Evolutionary conservation across 208 protist genomes (phyloP).

Genomic region (Angomonas deanei): DNA sequence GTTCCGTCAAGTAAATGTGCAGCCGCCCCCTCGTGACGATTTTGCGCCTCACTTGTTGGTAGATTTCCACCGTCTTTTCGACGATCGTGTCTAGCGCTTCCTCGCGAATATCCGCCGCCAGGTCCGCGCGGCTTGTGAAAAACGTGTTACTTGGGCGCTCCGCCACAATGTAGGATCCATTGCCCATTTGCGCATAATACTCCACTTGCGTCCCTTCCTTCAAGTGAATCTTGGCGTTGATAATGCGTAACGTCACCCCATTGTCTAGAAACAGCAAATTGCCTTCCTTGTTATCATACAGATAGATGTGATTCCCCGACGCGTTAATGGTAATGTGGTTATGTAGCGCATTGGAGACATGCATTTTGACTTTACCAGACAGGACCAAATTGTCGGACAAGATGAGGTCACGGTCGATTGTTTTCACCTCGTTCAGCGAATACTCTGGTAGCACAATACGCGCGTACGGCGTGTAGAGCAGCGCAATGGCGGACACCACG

Average conservation of each 20-base stretch:
- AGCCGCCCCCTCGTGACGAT: neutral
- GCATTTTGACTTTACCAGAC: conserved; percentile 33
- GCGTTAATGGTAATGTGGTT: conserved; percentile 66
- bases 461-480: conserved; percentile 63
- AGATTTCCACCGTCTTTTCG: neutral
- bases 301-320: conserved; percentile 49
- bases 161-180: conserved; percentile 63
- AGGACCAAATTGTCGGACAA: conserved; percentile 46
- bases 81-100: no score
- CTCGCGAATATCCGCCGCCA: no score
- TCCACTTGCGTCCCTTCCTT: conserved; percentile 35
- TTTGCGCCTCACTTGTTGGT: neutral
- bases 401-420: conserved; percentile 36
- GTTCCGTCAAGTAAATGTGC: neutral
- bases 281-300: conserved; percentile 24
- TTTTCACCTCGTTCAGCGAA: conserved; percentile 26
- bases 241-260: conserved; percentile 60
- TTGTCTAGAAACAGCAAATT: conserved; percentile 52
- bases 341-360: conserved; percentile 21
- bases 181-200: conserved; percentile 45
- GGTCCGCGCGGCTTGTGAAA: neutral
- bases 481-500: conserved; percentile 30
- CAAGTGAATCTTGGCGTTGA: conserved; percentile 49
- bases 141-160: conserved; percentile 29
- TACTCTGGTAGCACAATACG: conserved; percentile 50